Percentiles rank a stretch among this genome's conserved stretches.
Evolutionary conservation across 2,329 filamentous ascomycete species (phyloP).

Genomic region (Aaosphaeria pasadenensis): DNA sequence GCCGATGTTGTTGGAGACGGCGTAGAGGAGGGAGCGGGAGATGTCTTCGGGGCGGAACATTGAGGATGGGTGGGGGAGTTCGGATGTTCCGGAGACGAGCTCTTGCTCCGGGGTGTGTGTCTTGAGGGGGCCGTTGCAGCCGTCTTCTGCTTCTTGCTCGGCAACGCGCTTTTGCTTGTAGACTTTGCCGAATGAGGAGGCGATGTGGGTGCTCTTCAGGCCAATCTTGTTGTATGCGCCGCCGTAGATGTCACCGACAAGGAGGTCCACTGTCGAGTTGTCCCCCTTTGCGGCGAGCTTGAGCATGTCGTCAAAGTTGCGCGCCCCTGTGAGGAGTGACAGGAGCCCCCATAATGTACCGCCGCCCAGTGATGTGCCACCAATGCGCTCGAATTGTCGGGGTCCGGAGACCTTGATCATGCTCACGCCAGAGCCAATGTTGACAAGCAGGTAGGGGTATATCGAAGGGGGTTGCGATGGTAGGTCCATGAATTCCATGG

Average conservation of each 20-base stretch:
- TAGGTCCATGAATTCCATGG: constrained; percentile 83
- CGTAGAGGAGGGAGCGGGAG: constrained; percentile 86
- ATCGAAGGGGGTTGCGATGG: constrained; percentile 61
- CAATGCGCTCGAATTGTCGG: constrained; percentile 81
- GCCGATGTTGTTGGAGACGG: constrained; percentile 93
- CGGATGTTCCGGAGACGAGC: constrained; percentile 26
- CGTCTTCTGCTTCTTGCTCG: constrained; percentile 74
- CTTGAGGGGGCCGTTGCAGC: constrained; percentile 50
- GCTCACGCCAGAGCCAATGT: constrained; percentile 94
- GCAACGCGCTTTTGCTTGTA: constrained; percentile 88
- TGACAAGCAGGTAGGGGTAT: constrained; percentile 95
- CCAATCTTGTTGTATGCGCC: constrained; percentile 95
- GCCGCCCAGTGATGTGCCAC: constrained; percentile 89
- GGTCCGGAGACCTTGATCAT: constrained; percentile 97
- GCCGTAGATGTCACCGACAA: constrained; percentile 97
- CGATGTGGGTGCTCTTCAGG: constrained; percentile 91
- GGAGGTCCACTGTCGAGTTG: constrained; percentile 90
- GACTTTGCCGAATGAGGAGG: constrained; percentile 94
- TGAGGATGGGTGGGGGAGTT: constrained; percentile 31
- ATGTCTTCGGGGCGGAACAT: constrained; percentile 81
- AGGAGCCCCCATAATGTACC: constrained; percentile 97
- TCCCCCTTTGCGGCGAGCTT: constrained; percentile 86
- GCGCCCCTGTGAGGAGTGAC: constrained; percentile 85
- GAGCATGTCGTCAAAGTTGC: constrained; percentile 97
- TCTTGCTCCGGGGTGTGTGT: constrained; percentile 29